Conservation (phyloP, 2,329 filamentous ascomycete species). For the Coniochaeta hoffmannii region DNA sequence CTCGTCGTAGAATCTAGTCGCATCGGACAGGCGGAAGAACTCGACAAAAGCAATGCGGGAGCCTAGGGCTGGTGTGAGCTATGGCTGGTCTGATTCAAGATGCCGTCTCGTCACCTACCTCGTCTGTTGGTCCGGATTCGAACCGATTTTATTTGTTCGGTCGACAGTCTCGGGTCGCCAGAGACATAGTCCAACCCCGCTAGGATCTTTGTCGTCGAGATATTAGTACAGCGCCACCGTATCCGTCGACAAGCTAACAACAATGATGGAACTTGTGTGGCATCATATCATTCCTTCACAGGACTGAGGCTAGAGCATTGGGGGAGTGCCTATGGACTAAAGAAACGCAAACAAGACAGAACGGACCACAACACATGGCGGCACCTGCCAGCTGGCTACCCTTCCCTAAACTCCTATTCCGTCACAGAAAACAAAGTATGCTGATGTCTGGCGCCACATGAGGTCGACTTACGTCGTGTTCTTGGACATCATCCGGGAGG, state of each 20-base stretch:
- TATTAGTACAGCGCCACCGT: background rate
- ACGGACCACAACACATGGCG: too few species aligned
- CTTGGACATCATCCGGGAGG: slow-evolving; percentile 2
- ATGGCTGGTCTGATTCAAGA: slow-evolving; percentile 9
- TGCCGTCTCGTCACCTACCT: background rate
- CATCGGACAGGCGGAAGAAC: slow-evolving; percentile 29
- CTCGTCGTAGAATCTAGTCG: slow-evolving; percentile 29
- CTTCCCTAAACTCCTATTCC: background rate
- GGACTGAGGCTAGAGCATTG: background rate
- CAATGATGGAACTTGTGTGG: background rate
- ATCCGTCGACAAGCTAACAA: background rate
- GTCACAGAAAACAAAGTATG: background rate
- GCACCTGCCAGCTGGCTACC: background rate
- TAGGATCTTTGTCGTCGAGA: slow-evolving; percentile 12
- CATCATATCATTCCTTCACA: background rate
- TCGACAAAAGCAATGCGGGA: slow-evolving; percentile 31
- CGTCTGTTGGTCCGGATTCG: background rate
- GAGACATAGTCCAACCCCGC: slow-evolving; percentile 17
- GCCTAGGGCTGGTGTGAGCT: slow-evolving; percentile 8
- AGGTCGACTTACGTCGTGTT: slow-evolving; percentile 2
- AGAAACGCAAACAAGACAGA: background rate
- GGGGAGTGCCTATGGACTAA: background rate
- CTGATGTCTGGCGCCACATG: background rate
- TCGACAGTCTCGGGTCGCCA: slow-evolving; percentile 14
- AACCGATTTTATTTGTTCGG: slow-evolving; percentile 10